phyloP scores from a whole-genome alignment of 108 stramenopile species.

The Nannochloropsis salina region DNA sequence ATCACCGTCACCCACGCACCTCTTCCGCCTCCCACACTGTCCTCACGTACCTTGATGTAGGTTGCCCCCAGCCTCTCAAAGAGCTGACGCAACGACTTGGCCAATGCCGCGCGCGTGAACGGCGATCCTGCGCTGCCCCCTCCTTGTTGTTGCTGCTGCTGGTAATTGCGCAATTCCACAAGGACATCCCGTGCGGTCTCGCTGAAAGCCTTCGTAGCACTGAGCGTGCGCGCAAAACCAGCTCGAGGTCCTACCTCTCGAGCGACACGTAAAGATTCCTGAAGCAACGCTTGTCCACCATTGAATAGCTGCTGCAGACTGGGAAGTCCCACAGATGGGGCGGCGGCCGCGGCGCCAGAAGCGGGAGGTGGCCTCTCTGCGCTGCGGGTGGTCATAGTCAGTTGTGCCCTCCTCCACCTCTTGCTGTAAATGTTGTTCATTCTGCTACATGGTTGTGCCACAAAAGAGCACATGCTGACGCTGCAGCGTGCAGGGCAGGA shows the following conservation, averaged over 20 bases:
- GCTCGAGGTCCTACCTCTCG: not conserved
- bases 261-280: not conserved
- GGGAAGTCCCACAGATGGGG: not conserved
- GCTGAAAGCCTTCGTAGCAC: constrained; percentile 17
- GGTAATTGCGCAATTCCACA: constrained; percentile 16
- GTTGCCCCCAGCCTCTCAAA: constrained; percentile 89
- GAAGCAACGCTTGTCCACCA: not conserved
- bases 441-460: no score
- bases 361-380: not conserved
- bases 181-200: not conserved
- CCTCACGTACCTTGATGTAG: constrained; percentile 66
- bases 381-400: constrained; percentile 12
- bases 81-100: constrained; percentile 39
- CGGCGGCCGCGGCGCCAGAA: not conserved
- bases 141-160: not conserved
- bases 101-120: constrained; percentile 16
- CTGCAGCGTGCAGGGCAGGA: not conserved
- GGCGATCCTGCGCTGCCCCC: not conserved
- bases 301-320: not conserved
- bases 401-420: not conserved
- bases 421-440: no score
- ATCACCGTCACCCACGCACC: no score
- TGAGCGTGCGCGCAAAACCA: not conserved
- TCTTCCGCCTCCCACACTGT: no score
- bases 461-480: not conserved